Conservation (phyloP, 1,284 basidiomycete species). For the Amylostereum chailletii region DNA sequence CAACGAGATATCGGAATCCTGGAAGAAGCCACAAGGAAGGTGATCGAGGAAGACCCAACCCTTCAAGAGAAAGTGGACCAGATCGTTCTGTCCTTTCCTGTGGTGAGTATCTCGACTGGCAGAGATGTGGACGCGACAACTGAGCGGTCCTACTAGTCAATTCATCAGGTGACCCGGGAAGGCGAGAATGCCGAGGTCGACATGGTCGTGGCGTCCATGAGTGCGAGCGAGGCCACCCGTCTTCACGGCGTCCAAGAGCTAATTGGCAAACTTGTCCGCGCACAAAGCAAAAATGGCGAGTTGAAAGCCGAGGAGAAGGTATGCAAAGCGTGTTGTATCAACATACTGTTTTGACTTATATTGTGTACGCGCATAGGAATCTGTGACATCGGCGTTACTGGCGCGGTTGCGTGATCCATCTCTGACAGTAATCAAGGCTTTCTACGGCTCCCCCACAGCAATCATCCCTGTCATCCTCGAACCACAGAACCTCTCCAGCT, state of each 20-base stretch:
- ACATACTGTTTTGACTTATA: too few species aligned
- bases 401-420: conserved; percentile 62
- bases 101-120: conserved; percentile 24
- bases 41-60: conserved; percentile 29
- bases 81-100: conserved; percentile 44
- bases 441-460: conserved; percentile 47
- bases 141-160: too few species aligned
- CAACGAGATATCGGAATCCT: conserved; percentile 47
- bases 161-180: neutral
- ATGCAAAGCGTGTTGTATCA: too few species aligned
- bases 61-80: conserved; percentile 36
- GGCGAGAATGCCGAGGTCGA: conserved; percentile 20
- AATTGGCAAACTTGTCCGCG: too few species aligned
- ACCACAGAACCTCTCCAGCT: conserved; percentile 25
- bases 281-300: too few species aligned
- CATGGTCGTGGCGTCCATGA: conserved; percentile 45
- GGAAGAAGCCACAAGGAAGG: conserved; percentile 28
- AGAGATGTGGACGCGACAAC: too few species aligned
- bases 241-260: conserved; percentile 34
- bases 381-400: conserved; percentile 43
- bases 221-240: conserved; percentile 42
- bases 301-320: too few species aligned
- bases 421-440: conserved; percentile 47
- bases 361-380: conserved; percentile 25
- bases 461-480: conserved; percentile 38